Evolutionary conservation across 2,329 filamentous ascomycete genomes (phyloP).

Genomic region (Sporothrix inflata): DNA sequence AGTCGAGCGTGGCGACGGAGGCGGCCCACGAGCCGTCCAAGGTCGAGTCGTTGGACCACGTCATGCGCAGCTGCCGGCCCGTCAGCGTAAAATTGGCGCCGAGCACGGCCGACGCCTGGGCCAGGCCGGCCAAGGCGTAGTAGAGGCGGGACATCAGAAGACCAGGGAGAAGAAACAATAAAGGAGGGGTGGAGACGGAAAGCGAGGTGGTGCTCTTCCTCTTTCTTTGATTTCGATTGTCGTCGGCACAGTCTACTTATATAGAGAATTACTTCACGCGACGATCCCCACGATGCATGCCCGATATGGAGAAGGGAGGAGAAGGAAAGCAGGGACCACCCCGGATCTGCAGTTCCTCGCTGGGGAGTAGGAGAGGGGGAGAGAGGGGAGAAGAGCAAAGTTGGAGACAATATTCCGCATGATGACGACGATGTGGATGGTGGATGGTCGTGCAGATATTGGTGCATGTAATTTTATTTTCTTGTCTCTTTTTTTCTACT

Average conservation of each 20-base stretch:
- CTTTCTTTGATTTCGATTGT: neutral
- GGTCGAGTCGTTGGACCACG: constrained; percentile 20
- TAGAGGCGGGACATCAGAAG: neutral
- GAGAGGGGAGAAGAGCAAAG: neutral
- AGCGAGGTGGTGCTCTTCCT: neutral
- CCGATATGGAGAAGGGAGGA: neutral
- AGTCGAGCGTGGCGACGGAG: neutral
- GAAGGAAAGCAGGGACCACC: neutral
- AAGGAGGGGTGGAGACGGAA: neutral
- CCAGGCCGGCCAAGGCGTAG: constrained; percentile 13
- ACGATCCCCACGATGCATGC: neutral
- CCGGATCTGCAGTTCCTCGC: neutral
- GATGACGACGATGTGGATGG: neutral
- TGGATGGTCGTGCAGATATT: too few species aligned
- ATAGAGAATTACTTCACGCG: neutral
- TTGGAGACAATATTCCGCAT: neutral
- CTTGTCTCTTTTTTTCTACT: neutral
- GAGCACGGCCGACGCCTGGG: neutral
- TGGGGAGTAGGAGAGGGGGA: neutral
- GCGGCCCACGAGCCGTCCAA: constrained; percentile 14
- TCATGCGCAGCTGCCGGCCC: constrained; percentile 25
- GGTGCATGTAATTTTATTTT: neutral
- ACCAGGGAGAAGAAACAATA: neutral
- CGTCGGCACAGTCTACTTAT: neutral
- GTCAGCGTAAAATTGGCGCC: neutral